These are phyloP conservation scores for Ophiognomonia clavigignenti-juglandacearum DNA, from an alignment of 2,329 filamentous ascomycete genomes.

Conservation along the genomic window DNA sequence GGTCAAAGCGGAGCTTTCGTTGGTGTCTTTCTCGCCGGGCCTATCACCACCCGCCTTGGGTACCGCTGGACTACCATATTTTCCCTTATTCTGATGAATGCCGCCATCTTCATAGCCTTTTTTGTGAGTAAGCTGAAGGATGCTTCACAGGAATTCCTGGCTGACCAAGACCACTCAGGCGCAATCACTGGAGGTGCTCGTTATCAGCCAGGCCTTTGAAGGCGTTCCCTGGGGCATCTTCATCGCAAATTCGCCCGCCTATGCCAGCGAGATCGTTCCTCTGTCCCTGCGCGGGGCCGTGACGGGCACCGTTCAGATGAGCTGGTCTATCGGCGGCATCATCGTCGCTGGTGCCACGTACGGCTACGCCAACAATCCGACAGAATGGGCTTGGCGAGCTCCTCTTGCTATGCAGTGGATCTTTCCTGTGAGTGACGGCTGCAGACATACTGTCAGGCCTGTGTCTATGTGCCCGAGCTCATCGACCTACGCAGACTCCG, in stretches of 20 bases:
- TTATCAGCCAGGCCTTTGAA: constrained; percentile 53
- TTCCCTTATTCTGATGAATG: constrained; percentile 53
- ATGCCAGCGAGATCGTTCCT: constrained; percentile 57
- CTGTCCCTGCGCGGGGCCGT: constrained; percentile 51
- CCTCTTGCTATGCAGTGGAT: constrained; percentile 55
- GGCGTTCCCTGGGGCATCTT: constrained; percentile 64
- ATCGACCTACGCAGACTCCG: constrained; percentile 28
- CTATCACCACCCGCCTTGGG: constrained; percentile 52
- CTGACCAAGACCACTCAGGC: constrained; percentile 18
- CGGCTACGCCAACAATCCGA: constrained; percentile 37
- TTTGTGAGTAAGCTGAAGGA: constrained; percentile 24
- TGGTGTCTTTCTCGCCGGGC: constrained; percentile 55
- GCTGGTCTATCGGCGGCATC: constrained; percentile 59
- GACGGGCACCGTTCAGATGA: constrained; percentile 62
- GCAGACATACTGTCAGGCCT: neutral
- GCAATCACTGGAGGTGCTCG: constrained; percentile 36
- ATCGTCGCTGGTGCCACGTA: constrained; percentile 56
- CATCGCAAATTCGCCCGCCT: constrained; percentile 60
- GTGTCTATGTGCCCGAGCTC: neutral
- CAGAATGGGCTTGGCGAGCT: constrained; percentile 37
- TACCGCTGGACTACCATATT: constrained; percentile 54
- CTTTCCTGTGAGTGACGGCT: constrained; percentile 35
- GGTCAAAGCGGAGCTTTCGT: constrained; percentile 57
- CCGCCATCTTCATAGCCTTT: constrained; percentile 50
- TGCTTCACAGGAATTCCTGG: no score